Evolutionary conservation across 495 filamentous ascomycete species (phyloP).

Genomic region (Paragyromitra xinjiangensis): DNA sequence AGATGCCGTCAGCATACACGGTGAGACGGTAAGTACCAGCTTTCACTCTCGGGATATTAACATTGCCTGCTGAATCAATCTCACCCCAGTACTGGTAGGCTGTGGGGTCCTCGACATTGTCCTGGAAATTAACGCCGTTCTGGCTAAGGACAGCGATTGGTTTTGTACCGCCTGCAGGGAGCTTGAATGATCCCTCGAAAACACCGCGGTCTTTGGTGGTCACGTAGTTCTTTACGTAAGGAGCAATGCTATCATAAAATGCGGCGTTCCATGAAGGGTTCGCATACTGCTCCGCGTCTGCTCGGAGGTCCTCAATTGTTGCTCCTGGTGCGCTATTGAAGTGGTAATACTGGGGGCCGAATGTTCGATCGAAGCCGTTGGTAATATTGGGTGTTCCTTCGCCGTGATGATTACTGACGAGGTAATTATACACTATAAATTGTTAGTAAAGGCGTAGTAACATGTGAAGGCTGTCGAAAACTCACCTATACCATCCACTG

Average conservation of each 20-base stretch:
- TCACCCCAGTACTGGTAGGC: constrained; percentile 69
- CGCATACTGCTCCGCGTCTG: constrained; percentile 63
- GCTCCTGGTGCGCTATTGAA: constrained; percentile 65
- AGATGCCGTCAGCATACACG: constrained; percentile 67
- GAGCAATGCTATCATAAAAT: constrained; percentile 68
- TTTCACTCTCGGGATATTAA: constrained; percentile 63
- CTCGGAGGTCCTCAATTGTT: constrained; percentile 60
- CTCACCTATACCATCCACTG: constrained; percentile 65
- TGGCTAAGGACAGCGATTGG: constrained; percentile 65
- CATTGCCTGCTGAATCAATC: constrained; percentile 61
- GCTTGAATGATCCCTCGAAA: constrained; percentile 61
- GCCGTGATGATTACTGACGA: constrained; percentile 67
- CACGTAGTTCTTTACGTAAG: constrained; percentile 65
- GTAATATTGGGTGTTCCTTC: constrained; percentile 68
- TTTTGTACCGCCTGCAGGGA: constrained; percentile 62
- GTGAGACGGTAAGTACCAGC: constrained; percentile 67
- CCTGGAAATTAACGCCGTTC: constrained; percentile 66
- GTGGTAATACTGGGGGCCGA: constrained; percentile 67
- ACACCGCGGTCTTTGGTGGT: constrained; percentile 61
- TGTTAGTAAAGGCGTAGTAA: not conserved
- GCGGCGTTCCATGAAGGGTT: constrained; percentile 64
- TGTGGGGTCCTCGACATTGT: constrained; percentile 63
- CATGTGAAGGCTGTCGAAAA: too few species aligned
- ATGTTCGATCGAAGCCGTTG: constrained; percentile 67
- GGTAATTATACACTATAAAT: constrained; percentile 61